phyloP scores from a whole-genome alignment of 2,329 filamentous ascomycete genomes.

The Trichoderma hamatum region DNA sequence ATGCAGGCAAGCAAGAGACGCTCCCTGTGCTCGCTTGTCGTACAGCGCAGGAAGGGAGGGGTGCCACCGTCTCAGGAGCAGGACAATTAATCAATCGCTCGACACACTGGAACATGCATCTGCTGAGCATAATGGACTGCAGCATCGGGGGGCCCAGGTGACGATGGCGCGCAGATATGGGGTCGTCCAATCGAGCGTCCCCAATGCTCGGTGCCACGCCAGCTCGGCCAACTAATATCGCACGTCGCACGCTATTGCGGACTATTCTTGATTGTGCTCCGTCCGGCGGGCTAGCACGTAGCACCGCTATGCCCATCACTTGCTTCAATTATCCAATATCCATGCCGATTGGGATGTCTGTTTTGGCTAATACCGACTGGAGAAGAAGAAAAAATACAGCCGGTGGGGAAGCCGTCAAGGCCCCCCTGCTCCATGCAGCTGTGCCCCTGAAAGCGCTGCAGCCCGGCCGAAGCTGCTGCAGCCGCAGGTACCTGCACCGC shows the following conservation, averaged over 20 bases:
- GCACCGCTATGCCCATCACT: conserved; percentile 12
- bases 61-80: conserved; percentile 15
- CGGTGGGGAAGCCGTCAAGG: conserved; percentile 3
- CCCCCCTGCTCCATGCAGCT: conserved; percentile 14
- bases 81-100: not conserved
- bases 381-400: conserved; percentile 8
- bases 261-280: conserved; percentile 16
- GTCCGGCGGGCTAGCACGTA: conserved; percentile 4
- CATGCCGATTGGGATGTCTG: conserved; percentile 14
- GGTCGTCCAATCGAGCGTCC: not conserved
- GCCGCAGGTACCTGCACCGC: conserved; percentile 23
- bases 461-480: conserved; percentile 18
- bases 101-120: not conserved
- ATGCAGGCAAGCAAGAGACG: conserved; percentile 10
- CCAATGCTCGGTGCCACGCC: conserved; percentile 14
- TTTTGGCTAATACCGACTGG: conserved; percentile 22
- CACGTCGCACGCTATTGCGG: conserved; percentile 18
- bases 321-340: conserved; percentile 11
- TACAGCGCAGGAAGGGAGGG: not conserved
- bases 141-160: not conserved
- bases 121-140: not conserved
- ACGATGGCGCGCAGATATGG: conserved; percentile 2
- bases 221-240: conserved; percentile 21
- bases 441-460: conserved; percentile 26
- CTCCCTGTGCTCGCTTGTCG: not conserved